Evolutionary conservation across 495 filamentous ascomycete species (phyloP).

Genomic region (Neurospora cerealis): DNA sequence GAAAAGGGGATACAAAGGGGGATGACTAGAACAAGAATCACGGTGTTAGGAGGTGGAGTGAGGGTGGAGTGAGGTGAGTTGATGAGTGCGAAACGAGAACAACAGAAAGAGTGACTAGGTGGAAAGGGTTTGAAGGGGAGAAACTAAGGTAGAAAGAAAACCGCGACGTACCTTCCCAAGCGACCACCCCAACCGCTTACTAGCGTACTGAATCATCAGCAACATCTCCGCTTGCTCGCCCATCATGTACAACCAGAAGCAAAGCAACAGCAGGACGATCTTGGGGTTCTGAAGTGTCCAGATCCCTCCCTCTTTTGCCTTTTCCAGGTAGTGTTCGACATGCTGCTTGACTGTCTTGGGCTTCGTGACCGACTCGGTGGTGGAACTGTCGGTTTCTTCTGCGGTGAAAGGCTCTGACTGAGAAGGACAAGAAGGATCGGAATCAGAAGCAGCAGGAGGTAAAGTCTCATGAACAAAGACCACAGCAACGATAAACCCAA

Average conservation of each 20-base stretch:
- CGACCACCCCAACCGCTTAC: conserved; percentile 42
- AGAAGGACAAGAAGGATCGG: background rate
- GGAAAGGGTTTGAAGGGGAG: no score
- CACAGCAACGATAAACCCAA: conserved; percentile 12
- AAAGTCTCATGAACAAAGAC: conserved; percentile 37
- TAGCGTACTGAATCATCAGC: conserved; percentile 41
- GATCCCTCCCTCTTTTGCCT: background rate
- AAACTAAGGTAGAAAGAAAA: no score
- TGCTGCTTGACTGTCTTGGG: background rate
- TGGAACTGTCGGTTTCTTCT: background rate
- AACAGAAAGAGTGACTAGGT: no score
- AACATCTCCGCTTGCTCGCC: conserved; percentile 4
- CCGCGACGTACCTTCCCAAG: conserved; percentile 23
- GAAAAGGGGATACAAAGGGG: no score
- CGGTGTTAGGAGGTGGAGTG: no score
- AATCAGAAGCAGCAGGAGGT: background rate
- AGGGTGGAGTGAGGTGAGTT: no score
- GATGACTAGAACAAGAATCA: no score
- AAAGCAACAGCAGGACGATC: background rate
- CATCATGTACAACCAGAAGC: conserved; percentile 1
- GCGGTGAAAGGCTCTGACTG: no score
- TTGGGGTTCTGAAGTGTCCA: background rate
- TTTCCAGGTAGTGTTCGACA: background rate
- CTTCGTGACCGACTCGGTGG: background rate
- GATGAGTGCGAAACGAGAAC: no score